Evolutionary conservation across 257 asterid species (phyloP).

Genomic region (Dorcoceras hygrometricum): DNA sequence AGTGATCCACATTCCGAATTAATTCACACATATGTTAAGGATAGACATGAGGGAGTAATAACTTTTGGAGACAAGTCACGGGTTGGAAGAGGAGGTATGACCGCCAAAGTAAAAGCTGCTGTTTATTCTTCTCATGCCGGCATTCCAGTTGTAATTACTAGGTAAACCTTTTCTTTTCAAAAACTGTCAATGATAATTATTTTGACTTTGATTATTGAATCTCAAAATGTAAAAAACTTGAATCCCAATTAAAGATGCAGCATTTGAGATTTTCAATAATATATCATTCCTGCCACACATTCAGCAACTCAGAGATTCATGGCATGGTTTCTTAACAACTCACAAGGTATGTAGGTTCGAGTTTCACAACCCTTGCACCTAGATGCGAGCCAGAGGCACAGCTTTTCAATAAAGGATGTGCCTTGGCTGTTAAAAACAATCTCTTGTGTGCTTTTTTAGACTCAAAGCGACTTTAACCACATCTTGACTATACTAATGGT

Average conservation of each 20-base stretch:
- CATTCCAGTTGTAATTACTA: slow-evolving; percentile 77
- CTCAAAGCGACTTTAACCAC: neutral
- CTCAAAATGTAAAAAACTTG: neutral
- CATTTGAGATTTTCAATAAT: neutral
- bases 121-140: slow-evolving; percentile 77
- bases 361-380: too few relatives aligned
- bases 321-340: neutral
- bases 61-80: slow-evolving; percentile 85
- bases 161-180: slow-evolving; percentile 38
- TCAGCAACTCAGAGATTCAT: neutral
- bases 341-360: too few relatives aligned
- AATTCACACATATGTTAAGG: slow-evolving; percentile 65
- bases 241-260: slow-evolving; percentile 14
- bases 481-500: neutral
- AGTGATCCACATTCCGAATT: slow-evolving; percentile 69
- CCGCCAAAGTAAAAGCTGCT: slow-evolving; percentile 90
- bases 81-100: slow-evolving; percentile 93
- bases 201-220: neutral
- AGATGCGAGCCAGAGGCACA: too few relatives aligned
- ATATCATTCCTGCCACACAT: neutral
- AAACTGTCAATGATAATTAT: neutral
- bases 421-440: too few relatives aligned
- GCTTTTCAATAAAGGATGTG: too few relatives aligned
- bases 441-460: neutral
- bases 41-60: slow-evolving; percentile 56